These are phyloP conservation scores for Solanum megistacrolobum DNA, from an alignment of 257 asterid genomes.

Conservation along the genomic window DNA sequence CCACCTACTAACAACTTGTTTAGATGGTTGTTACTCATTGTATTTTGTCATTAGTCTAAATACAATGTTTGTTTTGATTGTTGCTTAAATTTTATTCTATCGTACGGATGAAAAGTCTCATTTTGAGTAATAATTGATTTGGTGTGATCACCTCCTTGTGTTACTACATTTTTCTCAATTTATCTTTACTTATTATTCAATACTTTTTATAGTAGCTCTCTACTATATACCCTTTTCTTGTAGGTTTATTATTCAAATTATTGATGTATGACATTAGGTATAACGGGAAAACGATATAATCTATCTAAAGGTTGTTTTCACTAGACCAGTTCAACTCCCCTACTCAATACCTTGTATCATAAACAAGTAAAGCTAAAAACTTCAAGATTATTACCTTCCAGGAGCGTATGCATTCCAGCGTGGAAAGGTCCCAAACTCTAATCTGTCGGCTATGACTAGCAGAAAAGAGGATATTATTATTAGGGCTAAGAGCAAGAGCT, in stretches of 20 bases:
- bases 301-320: background rate
- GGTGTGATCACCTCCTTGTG: background rate
- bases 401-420: slow-evolving; percentile 79
- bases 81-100: background rate
- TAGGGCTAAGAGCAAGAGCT: slow-evolving; percentile 64
- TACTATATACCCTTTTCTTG: background rate
- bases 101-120: background rate
- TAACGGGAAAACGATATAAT: background rate
- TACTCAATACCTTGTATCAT: background rate
- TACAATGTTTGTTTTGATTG: background rate
- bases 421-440: slow-evolving; percentile 79
- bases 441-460: slow-evolving; percentile 89
- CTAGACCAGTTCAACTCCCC: background rate
- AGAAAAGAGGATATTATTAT: slow-evolving; percentile 58
- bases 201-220: background rate
- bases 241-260: background rate
- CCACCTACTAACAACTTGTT: background rate
- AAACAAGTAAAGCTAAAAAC: background rate
- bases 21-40: background rate
- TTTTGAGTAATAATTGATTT: background rate
- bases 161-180: background rate
- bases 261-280: background rate
- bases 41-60: background rate
- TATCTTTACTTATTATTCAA: background rate
- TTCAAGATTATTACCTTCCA: slow-evolving; percentile 65